Conservation (phyloP, 768 basidiomycete species). For the Dentipellis sp. region DNA sequence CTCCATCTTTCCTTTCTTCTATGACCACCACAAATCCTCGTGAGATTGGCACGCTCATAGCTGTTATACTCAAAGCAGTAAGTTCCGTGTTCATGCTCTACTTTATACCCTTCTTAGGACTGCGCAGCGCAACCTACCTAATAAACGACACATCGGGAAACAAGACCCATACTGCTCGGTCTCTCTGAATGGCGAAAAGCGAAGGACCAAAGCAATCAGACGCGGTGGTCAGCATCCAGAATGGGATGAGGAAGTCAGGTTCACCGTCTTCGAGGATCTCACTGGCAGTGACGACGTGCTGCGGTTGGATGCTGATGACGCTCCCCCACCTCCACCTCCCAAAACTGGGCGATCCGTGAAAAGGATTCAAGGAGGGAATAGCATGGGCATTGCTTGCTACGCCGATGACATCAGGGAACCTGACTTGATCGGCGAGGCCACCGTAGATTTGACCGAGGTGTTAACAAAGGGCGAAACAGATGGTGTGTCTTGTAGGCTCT, state of each 20-base stretch:
- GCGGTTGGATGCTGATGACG: constrained; percentile 11
- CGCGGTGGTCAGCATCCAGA: constrained; percentile 97
- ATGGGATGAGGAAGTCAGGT: constrained; percentile 98
- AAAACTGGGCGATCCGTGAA: constrained; percentile 35
- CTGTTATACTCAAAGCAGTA: constrained; percentile 91
- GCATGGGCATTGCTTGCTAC: constrained; percentile 78
- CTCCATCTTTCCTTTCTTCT: too few relatives aligned
- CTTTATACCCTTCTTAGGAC: neutral
- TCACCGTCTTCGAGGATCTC: constrained; percentile 73
- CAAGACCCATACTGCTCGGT: constrained; percentile 94
- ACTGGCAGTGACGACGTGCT: neutral
- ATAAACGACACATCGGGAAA: constrained; percentile 89
- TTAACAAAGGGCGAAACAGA: constrained; percentile 95
- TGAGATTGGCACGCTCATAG: constrained; percentile 89
- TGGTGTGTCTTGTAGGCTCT: constrained; percentile 42
- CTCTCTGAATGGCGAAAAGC: constrained; percentile 70
- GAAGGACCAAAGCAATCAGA: constrained; percentile 87
- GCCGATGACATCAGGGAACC: constrained; percentile 95
- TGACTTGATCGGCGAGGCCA: constrained; percentile 87
- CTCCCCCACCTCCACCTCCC: constrained; percentile 64
- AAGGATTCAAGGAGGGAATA: constrained; percentile 61
- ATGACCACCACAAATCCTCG: constrained; percentile 51
- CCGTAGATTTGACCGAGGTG: constrained; percentile 82
- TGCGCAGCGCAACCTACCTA: constrained; percentile 74
- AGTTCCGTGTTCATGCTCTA: neutral